phyloP scores from a whole-genome alignment of 2,329 filamentous ascomycete genomes.

The Neospermospora avenae region DNA sequence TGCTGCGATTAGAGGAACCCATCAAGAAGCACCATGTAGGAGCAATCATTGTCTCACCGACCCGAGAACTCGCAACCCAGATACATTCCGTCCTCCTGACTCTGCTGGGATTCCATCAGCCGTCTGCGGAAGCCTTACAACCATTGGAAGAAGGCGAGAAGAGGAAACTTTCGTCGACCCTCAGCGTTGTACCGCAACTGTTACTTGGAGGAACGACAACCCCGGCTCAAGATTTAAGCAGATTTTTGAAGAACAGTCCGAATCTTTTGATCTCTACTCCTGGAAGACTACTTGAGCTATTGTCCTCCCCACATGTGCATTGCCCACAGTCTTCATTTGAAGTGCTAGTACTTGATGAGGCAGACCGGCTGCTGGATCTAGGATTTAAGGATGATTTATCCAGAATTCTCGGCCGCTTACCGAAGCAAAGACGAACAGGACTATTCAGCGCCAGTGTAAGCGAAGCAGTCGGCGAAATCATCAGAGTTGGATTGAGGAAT shows the following conservation, averaged over 20 bases:
- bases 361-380: slow-evolving; percentile 85
- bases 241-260: slow-evolving; percentile 78
- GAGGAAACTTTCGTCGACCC: slow-evolving; percentile 41
- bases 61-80: slow-evolving; percentile 85
- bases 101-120: slow-evolving; percentile 76
- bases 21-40: slow-evolving; percentile 87
- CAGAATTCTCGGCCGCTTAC: slow-evolving; percentile 76
- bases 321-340: slow-evolving; percentile 88
- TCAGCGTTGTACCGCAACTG: slow-evolving; percentile 76
- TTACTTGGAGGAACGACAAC: slow-evolving; percentile 80
- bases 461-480: slow-evolving; percentile 89
- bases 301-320: slow-evolving; percentile 83
- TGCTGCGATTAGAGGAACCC: slow-evolving; percentile 76
- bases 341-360: slow-evolving; percentile 88
- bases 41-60: slow-evolving; percentile 89
- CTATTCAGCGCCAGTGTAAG: slow-evolving; percentile 95
- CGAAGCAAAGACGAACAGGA: slow-evolving; percentile 90
- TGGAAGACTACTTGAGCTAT: slow-evolving; percentile 80
- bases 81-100: slow-evolving; percentile 79
- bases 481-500: slow-evolving; percentile 87
- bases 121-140: slow-evolving; percentile 66
- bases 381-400: slow-evolving; percentile 92
- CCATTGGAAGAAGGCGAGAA: slow-evolving; percentile 54
- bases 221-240: slow-evolving; percentile 79
- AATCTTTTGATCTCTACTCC: slow-evolving; percentile 91